Evolutionary conservation across 176 grass and related monocot species (phyloP).

Genomic region (Cenchrus fungigraminus): DNA sequence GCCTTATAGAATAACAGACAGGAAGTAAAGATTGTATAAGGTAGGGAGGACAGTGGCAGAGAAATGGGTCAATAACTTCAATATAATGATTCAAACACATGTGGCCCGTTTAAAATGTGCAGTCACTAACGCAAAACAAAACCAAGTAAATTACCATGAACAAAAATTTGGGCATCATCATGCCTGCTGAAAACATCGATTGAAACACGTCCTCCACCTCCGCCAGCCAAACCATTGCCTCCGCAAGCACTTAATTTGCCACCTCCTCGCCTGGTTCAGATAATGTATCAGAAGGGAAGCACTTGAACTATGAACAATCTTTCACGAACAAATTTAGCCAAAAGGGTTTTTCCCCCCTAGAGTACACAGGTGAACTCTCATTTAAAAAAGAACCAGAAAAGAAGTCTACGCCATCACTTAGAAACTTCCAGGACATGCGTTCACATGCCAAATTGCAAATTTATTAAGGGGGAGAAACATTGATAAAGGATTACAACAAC

Average conservation of each 20-base stretch:
- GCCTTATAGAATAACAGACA: not conserved
- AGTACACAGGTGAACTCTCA: not conserved
- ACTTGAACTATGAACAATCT: constrained; percentile 11
- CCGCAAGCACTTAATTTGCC: constrained; percentile 91
- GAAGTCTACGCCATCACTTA: not conserved
- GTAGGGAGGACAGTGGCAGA: not conserved
- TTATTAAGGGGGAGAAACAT: constrained; percentile 4
- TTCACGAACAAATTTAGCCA: constrained; percentile 23
- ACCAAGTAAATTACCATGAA: constrained; percentile 73
- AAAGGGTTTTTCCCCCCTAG: not conserved
- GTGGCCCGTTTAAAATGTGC: constrained; percentile 16
- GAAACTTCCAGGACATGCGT: constrained; percentile 11
- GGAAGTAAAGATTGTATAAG: not conserved
- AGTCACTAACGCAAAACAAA: not conserved
- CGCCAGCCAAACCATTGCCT: constrained; percentile 86
- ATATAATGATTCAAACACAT: not conserved
- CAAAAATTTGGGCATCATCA: constrained; percentile 73
- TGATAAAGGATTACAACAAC: not conserved
- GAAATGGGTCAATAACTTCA: constrained; percentile 11
- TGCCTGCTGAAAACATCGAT: constrained; percentile 91
- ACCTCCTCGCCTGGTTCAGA: constrained; percentile 71
- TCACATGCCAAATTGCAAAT: constrained; percentile 14
- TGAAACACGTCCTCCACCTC: constrained; percentile 94
- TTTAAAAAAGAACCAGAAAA: not conserved
- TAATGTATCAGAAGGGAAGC: constrained; percentile 37